A percentile compares a stretch with the other conserved stretches of the same genome.
Conservation (phyloP, 495 filamentous ascomycete genomes). For the Viridothelium virens region DNA sequence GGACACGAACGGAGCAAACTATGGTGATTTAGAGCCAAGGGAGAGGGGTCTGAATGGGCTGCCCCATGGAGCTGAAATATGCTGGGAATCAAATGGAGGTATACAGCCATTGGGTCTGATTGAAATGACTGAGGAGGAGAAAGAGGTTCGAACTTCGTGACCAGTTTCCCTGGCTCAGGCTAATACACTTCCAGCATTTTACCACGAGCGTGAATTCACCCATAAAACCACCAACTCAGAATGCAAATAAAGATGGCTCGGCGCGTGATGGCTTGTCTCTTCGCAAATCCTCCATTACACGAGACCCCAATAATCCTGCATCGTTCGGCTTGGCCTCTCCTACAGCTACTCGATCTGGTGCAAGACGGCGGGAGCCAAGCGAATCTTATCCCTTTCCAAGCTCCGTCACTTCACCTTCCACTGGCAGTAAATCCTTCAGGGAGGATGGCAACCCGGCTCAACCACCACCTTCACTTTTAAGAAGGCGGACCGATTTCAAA, state of each 20-base stretch:
- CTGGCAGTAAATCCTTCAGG: constrained; percentile 46
- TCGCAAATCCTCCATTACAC: constrained; percentile 73
- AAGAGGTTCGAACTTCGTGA: constrained; percentile 53
- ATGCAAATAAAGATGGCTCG: constrained; percentile 58
- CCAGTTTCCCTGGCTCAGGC: constrained; percentile 2
- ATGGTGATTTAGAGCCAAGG: constrained; percentile 69
- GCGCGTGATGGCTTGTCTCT: constrained; percentile 44
- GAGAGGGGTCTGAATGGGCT: constrained; percentile 54
- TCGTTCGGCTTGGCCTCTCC: constrained; percentile 53
- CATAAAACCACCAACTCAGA: constrained; percentile 73
- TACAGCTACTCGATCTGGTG: constrained; percentile 57
- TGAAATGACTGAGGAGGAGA: constrained; percentile 76
- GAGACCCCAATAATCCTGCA: constrained; percentile 40
- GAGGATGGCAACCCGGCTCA: constrained; percentile 54
- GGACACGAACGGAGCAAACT: constrained; percentile 50
- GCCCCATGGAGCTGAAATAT: constrained; percentile 65
- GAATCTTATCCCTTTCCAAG: constrained; percentile 56
- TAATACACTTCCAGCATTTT: constrained; percentile 52
- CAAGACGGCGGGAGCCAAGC: constrained; percentile 76
- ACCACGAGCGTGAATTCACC: constrained; percentile 83
- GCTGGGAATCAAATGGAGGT: constrained; percentile 77
- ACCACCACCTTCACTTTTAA: constrained; percentile 58
- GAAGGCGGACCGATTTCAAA: constrained; percentile 65
- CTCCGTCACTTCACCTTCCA: constrained; percentile 47
- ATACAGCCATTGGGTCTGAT: constrained; percentile 64